Conservation (phyloP, 1,284 basidiomycete genomes). For the Cystobasidium slooffiae region DNA sequence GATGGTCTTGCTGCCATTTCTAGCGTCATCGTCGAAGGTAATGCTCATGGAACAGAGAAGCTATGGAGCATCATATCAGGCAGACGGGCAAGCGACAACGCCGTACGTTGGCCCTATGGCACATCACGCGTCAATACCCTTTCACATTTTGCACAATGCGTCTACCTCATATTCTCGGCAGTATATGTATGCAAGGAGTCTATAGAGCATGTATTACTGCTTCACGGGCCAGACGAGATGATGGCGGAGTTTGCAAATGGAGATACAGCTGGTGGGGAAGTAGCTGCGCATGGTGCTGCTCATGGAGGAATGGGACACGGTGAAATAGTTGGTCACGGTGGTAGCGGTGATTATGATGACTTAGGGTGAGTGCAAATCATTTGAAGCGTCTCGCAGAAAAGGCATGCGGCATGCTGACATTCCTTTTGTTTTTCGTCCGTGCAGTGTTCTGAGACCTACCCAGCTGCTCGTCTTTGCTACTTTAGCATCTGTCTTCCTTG, state of each 20-base stretch:
- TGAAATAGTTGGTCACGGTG: constrained; percentile 35
- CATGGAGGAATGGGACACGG: constrained; percentile 52
- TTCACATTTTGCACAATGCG: constrained; percentile 80
- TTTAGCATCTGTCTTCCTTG: constrained; percentile 58
- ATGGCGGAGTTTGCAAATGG: not conserved
- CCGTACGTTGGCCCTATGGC: constrained; percentile 67
- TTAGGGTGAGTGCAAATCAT: constrained; percentile 25
- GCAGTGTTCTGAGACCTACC: constrained; percentile 72
- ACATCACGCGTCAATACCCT: constrained; percentile 75
- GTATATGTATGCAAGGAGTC: constrained; percentile 94
- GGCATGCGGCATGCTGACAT: not conserved
- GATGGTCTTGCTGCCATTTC: constrained; percentile 70
- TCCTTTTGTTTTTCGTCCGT: not conserved
- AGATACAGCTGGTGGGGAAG: constrained; percentile 35
- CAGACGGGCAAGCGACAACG: constrained; percentile 47
- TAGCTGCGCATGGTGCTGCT: constrained; percentile 49
- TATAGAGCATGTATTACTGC: constrained; percentile 75
- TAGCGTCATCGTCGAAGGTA: constrained; percentile 63
- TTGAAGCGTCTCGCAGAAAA: not conserved
- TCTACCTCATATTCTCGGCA: constrained; percentile 86
- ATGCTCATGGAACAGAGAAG: constrained; percentile 52
- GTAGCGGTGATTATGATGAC: constrained; percentile 42
- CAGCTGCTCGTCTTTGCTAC: constrained; percentile 65
- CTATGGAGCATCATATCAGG: constrained; percentile 44
- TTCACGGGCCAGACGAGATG: constrained; percentile 46